Evolutionary conservation across 2,329 filamentous ascomycete genomes (phyloP).

Genomic region (Volutella citrinella): DNA sequence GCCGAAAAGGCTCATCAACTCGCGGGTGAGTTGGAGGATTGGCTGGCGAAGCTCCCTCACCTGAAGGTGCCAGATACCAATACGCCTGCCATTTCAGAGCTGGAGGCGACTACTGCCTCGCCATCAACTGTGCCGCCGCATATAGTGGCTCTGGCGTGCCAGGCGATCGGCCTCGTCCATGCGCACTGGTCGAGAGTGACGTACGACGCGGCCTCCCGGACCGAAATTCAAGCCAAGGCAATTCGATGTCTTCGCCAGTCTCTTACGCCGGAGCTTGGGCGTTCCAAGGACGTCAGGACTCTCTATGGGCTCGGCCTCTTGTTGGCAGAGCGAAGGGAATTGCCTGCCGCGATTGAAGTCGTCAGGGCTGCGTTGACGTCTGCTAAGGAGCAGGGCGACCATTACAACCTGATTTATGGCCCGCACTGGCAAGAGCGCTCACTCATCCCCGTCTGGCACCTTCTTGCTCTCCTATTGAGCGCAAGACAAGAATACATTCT

Average conservation of each 20-base stretch:
- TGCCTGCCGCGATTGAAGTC: conserved; percentile 76
- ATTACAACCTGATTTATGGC: conserved; percentile 43
- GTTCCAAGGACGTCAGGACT: conserved; percentile 68
- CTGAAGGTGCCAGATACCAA: conserved; percentile 24
- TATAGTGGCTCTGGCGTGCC: conserved; percentile 69
- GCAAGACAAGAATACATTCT: conserved; percentile 81
- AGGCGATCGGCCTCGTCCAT: conserved; percentile 80
- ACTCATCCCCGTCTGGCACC: conserved; percentile 82
- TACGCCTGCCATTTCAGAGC: conserved; percentile 28
- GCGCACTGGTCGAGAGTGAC: conserved; percentile 86
- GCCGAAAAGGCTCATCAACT: conserved; percentile 77
- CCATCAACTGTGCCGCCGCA: conserved; percentile 52
- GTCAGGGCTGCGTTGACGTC: conserved; percentile 73
- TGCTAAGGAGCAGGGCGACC: conserved; percentile 45
- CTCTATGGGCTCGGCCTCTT: conserved; percentile 80
- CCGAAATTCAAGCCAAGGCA: conserved; percentile 73
- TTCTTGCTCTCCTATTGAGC: conserved; percentile 81
- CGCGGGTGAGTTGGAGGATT: conserved; percentile 68
- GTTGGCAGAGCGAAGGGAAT: conserved; percentile 82
- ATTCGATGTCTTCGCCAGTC: conserved; percentile 73
- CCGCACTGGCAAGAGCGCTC: conserved; percentile 61
- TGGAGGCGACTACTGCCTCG: conserved; percentile 29
- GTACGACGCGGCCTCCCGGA: conserved; percentile 67
- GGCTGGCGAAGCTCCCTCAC: conserved; percentile 61
- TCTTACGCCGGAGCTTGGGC: conserved; percentile 63